Conservation (phyloP, 2,329 filamentous ascomycete genomes). For the Emericellopsis atlantica region DNA sequence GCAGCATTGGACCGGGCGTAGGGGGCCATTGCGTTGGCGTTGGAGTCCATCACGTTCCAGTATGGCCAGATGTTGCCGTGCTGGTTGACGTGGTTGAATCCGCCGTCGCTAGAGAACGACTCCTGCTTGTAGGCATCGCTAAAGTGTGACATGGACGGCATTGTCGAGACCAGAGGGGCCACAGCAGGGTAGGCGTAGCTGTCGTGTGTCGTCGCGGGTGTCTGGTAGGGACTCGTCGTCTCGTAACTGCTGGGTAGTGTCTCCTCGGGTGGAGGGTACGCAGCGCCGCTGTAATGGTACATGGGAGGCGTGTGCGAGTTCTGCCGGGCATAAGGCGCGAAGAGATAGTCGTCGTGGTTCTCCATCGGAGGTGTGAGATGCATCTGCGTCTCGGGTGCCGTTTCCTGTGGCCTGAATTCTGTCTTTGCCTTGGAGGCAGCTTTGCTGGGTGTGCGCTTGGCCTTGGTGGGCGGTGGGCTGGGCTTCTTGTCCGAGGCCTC, state of each 20-base stretch:
- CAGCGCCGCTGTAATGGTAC: constrained; percentile 52
- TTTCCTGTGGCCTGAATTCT: constrained; percentile 15
- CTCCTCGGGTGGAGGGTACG: constrained; percentile 56
- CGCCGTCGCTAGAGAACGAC: constrained; percentile 39
- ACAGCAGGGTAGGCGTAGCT: constrained; percentile 37
- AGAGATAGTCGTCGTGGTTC: constrained; percentile 53
- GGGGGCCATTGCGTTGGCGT: constrained; percentile 31
- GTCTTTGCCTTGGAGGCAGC: constrained; percentile 15
- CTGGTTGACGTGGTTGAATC: constrained; percentile 43
- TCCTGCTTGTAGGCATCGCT: constrained; percentile 57
- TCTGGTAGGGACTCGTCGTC: constrained; percentile 33
- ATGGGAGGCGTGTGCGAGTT: constrained; percentile 61
- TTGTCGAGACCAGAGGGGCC: constrained; percentile 30
- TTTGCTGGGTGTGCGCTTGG: constrained; percentile 28
- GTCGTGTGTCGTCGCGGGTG: constrained; percentile 35
- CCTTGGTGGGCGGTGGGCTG: constrained; percentile 15
- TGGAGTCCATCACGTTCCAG: constrained; percentile 45
- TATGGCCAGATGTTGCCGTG: constrained; percentile 34
- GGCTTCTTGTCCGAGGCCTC: constrained; percentile 13
- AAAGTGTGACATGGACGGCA: constrained; percentile 54
- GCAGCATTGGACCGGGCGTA: constrained; percentile 61
- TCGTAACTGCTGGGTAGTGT: constrained; percentile 44
- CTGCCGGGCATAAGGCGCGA: constrained; percentile 51
- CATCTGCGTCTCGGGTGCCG: constrained; percentile 18
- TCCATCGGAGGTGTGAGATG: constrained; percentile 52